These are phyloP conservation scores for Vanrija sp. DNA, from an alignment of 1,284 basidiomycete genomes.

Conservation along the genomic window DNA sequence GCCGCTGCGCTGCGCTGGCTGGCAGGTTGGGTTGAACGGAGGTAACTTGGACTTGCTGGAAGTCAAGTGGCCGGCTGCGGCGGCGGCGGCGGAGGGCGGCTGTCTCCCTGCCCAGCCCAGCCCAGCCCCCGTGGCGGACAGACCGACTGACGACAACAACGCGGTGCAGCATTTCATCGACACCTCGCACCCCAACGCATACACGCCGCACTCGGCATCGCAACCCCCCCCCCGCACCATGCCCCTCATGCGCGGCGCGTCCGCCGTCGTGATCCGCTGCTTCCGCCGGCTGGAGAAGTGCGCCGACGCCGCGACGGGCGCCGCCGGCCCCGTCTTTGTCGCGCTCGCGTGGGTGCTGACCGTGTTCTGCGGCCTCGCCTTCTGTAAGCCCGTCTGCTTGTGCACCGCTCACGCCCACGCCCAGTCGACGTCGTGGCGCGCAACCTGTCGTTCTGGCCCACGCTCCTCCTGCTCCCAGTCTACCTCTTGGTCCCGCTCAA, in stretches of 20 bases:
- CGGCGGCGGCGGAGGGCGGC: too few species aligned
- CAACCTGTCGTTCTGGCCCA: constrained; percentile 57
- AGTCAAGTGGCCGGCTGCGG: too few species aligned
- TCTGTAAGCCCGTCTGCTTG: too few species aligned
- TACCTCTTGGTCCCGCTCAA: constrained; percentile 74
- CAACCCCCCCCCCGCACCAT: neutral
- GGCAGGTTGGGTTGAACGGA: neutral
- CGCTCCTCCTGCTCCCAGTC: constrained; percentile 55
- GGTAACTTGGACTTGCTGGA: neutral
- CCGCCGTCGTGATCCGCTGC: constrained; percentile 67
- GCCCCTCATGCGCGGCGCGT: constrained; percentile 35
- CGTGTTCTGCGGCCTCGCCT: constrained; percentile 67
- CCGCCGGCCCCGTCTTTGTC: constrained; percentile 86
- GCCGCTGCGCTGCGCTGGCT: too few species aligned
- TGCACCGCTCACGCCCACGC: neutral
- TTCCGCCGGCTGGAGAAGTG: constrained; percentile 73
- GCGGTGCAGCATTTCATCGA: too few species aligned
- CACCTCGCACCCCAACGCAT: too few species aligned
- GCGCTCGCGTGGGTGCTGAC: constrained; percentile 70
- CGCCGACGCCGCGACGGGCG: constrained; percentile 77
- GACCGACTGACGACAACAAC: too few species aligned
- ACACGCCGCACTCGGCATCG: too few species aligned
- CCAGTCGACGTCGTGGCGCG: constrained; percentile 66
- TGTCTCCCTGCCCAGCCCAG: too few species aligned
- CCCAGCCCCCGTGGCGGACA: too few species aligned